A percentile compares a stretch with the other conserved stretches of the same genome.
Conservation (phyloP, 106 monocot species). For the Gastrodia elata region DNA sequence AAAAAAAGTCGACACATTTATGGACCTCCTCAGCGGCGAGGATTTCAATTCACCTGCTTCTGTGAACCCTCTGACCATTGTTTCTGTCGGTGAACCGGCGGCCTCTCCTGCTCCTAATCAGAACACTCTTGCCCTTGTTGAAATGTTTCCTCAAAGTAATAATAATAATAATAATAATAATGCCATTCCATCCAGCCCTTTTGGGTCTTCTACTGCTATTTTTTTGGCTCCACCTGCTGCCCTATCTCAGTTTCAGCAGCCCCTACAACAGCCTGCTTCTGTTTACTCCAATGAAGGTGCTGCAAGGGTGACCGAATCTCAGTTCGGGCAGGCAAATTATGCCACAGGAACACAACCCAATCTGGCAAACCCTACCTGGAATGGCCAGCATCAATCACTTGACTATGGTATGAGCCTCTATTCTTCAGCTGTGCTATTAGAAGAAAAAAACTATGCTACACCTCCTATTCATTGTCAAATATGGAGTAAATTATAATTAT, state of each 20-base stretch:
- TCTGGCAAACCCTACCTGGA: conserved; percentile 34
- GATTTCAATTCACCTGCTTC: conserved; percentile 31
- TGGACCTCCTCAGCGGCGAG: conserved; percentile 61
- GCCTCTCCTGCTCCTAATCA: conserved; percentile 48
- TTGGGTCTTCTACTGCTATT: conserved; percentile 19
- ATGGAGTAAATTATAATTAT: too few species aligned
- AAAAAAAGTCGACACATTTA: conserved; percentile 36
- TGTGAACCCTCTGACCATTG: conserved; percentile 53
- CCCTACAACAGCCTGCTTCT: conserved; percentile 17
- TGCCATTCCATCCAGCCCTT: conserved; percentile 12
- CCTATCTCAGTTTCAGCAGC: conserved; percentile 24
- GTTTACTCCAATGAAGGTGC: conserved; percentile 41
- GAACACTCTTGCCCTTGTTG: conserved; percentile 67
- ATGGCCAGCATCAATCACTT: conserved; percentile 40
- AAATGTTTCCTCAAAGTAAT: conserved; percentile 65
- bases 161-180: conserved; percentile 22
- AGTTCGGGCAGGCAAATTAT: conserved; percentile 17
- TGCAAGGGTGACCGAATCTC: conserved; percentile 13
- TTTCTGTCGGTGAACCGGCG: conserved; percentile 45
- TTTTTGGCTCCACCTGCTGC: conserved; percentile 15
- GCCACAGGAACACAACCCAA: conserved; percentile 29
- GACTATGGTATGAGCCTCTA: conserved; percentile 30
- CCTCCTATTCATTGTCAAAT: not conserved
- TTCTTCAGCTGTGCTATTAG: not conserved
- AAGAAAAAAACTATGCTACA: not conserved